Percentiles rank a stretch among this genome's conserved stretches.
phyloP scores from a whole-genome alignment of 345 rosid species.

The Arabis hirsuta region DNA sequence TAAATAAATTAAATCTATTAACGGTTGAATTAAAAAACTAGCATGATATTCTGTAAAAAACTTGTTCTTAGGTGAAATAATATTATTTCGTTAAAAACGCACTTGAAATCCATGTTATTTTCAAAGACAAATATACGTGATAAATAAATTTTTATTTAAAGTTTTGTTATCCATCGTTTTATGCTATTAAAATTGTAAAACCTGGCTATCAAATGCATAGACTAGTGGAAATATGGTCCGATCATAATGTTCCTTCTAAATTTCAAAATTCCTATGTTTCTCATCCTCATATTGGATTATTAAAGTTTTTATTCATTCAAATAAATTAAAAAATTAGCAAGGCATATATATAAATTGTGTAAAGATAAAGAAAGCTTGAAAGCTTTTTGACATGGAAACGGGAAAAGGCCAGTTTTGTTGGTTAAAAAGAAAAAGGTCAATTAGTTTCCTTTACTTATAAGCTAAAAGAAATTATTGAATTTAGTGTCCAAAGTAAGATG shows the following conservation, averaged over 20 bases:
- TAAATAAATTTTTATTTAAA: too few species aligned
- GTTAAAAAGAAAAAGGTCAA: conserved; percentile 44
- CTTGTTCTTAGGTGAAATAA: too few species aligned
- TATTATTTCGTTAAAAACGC: too few species aligned
- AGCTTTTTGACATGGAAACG: conserved; percentile 41
- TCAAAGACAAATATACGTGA: too few species aligned
- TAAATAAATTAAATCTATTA: too few species aligned
- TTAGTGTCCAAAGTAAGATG: conserved; percentile 39
- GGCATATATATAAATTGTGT: conserved; percentile 11
- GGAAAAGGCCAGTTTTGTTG: conserved; percentile 45
- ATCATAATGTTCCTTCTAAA: neutral
- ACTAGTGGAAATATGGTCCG: neutral
- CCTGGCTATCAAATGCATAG: too few species aligned
- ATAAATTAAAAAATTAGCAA: conserved; percentile 3
- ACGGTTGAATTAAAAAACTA: too few species aligned
- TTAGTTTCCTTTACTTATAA: conserved; percentile 45
- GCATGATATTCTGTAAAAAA: too few species aligned
- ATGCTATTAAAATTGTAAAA: too few species aligned
- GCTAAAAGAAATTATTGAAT: conserved; percentile 44
- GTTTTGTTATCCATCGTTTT: too few species aligned
- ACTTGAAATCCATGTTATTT: too few species aligned
- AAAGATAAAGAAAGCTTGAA: conserved; percentile 35
- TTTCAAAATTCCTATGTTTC: neutral
- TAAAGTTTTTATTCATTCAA: neutral
- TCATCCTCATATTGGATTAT: neutral